Evolutionary conservation across 1,284 basidiomycete genomes (phyloP), one percentile per base, ranked within the genome.

Genomic region (Leccinum variabile): DNA sequence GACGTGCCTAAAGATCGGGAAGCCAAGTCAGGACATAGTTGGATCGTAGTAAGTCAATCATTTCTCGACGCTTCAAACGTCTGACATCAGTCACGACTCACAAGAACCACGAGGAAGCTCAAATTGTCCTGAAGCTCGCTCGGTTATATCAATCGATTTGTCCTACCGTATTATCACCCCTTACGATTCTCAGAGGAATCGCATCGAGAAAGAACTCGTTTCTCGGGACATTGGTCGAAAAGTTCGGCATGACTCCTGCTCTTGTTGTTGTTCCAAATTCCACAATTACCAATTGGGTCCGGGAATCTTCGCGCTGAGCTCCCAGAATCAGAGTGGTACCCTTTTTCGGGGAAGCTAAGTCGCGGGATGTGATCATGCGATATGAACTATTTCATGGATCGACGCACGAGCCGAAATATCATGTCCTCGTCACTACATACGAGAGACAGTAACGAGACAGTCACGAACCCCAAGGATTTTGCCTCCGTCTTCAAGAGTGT

Each of bases 191-290:
- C 89, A 90, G 70, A 77, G 86, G 14, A 79, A 69, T 54, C 61
- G 70, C 16, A 80, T 91, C 66, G 84, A 88, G 67, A 63, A 71
- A 0, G 62, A 49, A 6, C 79, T 90, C 91, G 0, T 92, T 96
- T 75, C 78, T 99, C 5, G 94, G 94, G 3, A 85, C 86, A 50
- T 83, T 97, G n/a, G 81, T 86, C 33, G 76, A 80, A 22, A 78
- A 81, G 35, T 86, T 83, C 68, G 70, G 83, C 14, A 85, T 89
- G 0, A 89, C 83, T 62, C 97, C 97, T 1, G 88, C 87, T 58
- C 82, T 99, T 14, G 88, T 99, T 16, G 88, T 97, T 5, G 97
- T 98, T 3, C 97, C 97, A 0, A 97, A 98, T 72, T 94, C 93
- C 3, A 97, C 95, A 0, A 87, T 97, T 63, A 89, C 90, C 52